A percentile compares a stretch with the other conserved stretches of the same genome.
Evolutionary conservation across 352 stramenopile species (phyloP).

Genomic region (Pythium sukuiense): DNA sequence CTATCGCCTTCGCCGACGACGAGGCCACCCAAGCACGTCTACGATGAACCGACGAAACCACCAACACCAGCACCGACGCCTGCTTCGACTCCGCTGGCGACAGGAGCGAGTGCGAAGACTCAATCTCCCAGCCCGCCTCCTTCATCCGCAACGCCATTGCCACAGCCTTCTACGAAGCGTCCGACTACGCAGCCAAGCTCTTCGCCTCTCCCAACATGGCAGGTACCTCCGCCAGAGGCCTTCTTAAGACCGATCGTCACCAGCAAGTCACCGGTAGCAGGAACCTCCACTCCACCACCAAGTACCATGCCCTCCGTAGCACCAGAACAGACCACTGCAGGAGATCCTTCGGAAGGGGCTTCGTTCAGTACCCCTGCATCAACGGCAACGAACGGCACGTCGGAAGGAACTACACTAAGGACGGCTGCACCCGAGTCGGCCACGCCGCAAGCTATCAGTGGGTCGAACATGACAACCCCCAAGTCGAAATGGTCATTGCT

Average conservation of each 20-base stretch:
- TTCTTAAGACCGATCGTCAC: neutral
- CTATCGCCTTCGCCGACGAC: neutral
- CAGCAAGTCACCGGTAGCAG: neutral
- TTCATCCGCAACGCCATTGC: neutral
- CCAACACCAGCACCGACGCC: neutral
- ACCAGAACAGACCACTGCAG: neutral
- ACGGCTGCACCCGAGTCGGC: neutral
- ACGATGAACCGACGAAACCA: neutral
- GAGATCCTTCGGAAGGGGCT: neutral
- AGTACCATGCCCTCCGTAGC: neutral
- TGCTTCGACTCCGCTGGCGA: neutral
- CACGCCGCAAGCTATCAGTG: neutral
- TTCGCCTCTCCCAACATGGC: neutral
- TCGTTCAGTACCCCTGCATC: neutral
- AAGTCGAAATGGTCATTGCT: conserved; percentile 16
- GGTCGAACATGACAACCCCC: neutral
- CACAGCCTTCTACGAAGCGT: neutral
- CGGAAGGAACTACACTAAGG: too few relatives aligned
- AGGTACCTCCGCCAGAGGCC: neutral
- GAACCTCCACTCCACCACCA: neutral
- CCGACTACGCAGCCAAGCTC: neutral
- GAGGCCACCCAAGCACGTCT: neutral
- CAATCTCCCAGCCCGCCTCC: neutral
- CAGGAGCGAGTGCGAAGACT: neutral
- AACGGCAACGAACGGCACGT: neutral